Conservation (phyloP, 495 filamentous ascomycete species). For the Hypoxylon lenormandii region DNA sequence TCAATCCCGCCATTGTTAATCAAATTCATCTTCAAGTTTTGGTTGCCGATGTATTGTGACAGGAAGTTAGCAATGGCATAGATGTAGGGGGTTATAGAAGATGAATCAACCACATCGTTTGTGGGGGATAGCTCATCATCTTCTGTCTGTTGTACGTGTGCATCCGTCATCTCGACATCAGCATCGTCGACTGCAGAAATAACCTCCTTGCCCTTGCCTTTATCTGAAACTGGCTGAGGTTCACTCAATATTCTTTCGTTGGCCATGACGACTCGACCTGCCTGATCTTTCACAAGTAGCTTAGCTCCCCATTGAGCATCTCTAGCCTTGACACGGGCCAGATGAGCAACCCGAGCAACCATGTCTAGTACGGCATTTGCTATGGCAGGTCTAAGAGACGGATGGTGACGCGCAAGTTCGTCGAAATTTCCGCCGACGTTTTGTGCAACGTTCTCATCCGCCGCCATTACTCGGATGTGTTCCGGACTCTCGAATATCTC, state of each 20-base stretch:
- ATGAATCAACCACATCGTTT: constrained; percentile 29
- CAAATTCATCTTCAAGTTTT: constrained; percentile 77
- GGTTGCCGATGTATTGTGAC: constrained; percentile 79
- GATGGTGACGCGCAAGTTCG: constrained; percentile 93
- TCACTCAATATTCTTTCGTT: constrained; percentile 52
- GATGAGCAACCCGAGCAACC: constrained; percentile 77
- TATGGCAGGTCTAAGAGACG: constrained; percentile 79
- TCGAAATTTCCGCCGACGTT: constrained; percentile 87
- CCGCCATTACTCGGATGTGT: constrained; percentile 83
- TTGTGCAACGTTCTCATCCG: constrained; percentile 73
- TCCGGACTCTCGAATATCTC: constrained; percentile 92
- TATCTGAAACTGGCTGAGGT: constrained; percentile 16
- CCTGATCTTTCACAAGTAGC: constrained; percentile 71
- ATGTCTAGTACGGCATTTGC: constrained; percentile 84
- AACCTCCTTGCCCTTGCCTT: constrained; percentile 61
- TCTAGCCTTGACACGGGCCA: constrained; percentile 75
- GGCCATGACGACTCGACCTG: constrained; percentile 66
- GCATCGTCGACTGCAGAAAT: constrained; percentile 48
- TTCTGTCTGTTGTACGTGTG: constrained; percentile 47
- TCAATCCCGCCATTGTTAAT: constrained; percentile 83
- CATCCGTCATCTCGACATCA: constrained; percentile 72
- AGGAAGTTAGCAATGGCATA: constrained; percentile 80
- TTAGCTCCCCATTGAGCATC: constrained; percentile 80
- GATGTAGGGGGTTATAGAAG: constrained; percentile 72
- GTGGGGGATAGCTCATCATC: constrained; percentile 22